phyloP scores from a whole-genome alignment of 306 rosid species.

The Rosa chinensis region DNA sequence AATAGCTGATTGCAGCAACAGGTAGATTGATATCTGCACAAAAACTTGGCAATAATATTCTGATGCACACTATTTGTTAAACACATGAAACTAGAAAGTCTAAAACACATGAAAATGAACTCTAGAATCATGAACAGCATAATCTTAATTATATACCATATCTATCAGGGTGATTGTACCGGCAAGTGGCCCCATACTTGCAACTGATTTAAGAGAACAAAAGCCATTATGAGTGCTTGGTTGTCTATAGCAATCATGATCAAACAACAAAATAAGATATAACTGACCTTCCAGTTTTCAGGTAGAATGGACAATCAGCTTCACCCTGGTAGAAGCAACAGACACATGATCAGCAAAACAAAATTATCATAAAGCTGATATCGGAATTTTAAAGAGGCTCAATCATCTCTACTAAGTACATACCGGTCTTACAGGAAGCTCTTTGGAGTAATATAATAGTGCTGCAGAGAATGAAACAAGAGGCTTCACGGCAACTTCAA shows the following conservation, averaged over 20 bases:
- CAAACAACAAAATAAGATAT: conserved; percentile 17
- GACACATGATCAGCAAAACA: too few species aligned
- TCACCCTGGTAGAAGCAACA: too few species aligned
- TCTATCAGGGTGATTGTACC: conserved; percentile 94
- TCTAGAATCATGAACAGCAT: conserved; percentile 28
- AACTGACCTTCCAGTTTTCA: conserved; percentile 93
- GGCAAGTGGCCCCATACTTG: conserved; percentile 88
- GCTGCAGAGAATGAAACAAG: too few species aligned
- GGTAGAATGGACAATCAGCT: conserved; percentile 79
- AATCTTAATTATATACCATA: conserved; percentile 55
- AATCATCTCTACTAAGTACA: too few species aligned
- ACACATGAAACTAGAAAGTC: background rate
- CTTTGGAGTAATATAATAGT: too few species aligned
- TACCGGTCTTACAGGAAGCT: too few species aligned
- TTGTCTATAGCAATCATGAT: conserved; percentile 15
- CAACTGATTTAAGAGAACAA: conserved; percentile 58
- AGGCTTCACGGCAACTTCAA: too few species aligned
- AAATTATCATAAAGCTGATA: too few species aligned
- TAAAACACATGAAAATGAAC: conserved; percentile 7
- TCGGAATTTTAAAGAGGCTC: too few species aligned
- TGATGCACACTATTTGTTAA: conserved; percentile 9
- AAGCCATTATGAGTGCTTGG: conserved; percentile 27
- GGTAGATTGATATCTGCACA: conserved; percentile 60
- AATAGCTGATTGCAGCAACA: conserved; percentile 51
- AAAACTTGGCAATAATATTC: conserved; percentile 22